Conservation (phyloP, 2,329 filamentous ascomycete genomes). For the Clonostachys rhizophaga region DNA sequence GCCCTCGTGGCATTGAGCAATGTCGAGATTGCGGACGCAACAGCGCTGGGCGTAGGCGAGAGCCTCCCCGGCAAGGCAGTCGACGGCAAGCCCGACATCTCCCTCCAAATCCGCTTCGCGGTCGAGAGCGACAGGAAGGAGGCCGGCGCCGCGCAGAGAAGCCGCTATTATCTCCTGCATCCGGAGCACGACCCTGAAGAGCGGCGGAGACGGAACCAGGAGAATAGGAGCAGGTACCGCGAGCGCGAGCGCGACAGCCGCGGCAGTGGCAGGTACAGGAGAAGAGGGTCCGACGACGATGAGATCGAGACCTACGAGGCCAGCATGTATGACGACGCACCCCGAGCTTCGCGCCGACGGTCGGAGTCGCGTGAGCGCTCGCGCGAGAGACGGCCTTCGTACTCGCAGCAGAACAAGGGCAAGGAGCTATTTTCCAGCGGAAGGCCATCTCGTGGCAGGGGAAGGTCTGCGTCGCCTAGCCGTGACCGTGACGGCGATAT, state of each 20-base stretch:
- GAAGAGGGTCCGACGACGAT: constrained; percentile 40
- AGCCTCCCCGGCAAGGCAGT: constrained; percentile 66
- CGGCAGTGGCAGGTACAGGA: constrained; percentile 17
- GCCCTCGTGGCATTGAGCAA: constrained; percentile 50
- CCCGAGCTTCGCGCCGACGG: constrained; percentile 18
- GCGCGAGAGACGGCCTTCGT: constrained; percentile 18
- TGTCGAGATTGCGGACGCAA: constrained; percentile 45
- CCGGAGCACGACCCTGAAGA: constrained; percentile 84
- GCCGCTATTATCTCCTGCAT: constrained; percentile 88
- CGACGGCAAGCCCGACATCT: constrained; percentile 61
- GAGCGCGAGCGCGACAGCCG: constrained; percentile 48
- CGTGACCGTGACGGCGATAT: constrained; percentile 35
- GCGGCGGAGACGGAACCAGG: constrained; percentile 53
- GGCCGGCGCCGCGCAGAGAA: constrained; percentile 71
- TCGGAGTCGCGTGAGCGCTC: constrained; percentile 13
- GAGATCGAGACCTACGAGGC: constrained; percentile 59
- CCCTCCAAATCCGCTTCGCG: constrained; percentile 69
- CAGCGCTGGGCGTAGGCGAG: constrained; percentile 56
- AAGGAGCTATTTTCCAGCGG: constrained; percentile 61
- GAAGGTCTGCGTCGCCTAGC: constrained; percentile 48
- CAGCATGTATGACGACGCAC: constrained; percentile 76
- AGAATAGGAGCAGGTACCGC: constrained; percentile 57
- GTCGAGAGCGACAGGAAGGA: constrained; percentile 75
- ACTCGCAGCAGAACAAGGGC: constrained; percentile 33
- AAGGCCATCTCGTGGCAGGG: constrained; percentile 19